Conservation (phyloP, 352 stramenopile species). For the Globisporangium radiosum region DNA sequence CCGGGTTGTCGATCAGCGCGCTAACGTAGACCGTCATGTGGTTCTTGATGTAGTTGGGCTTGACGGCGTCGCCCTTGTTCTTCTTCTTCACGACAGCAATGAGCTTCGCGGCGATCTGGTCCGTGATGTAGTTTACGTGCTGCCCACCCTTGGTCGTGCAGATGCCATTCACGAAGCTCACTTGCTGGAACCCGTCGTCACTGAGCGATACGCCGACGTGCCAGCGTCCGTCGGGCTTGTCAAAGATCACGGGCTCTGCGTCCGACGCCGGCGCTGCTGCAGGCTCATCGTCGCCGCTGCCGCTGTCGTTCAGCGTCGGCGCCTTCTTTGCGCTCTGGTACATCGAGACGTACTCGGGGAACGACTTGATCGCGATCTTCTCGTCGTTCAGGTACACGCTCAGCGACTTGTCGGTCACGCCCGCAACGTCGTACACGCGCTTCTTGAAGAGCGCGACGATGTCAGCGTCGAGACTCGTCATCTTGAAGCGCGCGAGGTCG, state of each 20-base stretch:
- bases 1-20: slow-evolving; percentile 95
- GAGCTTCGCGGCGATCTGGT: slow-evolving; percentile 88
- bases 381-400: slow-evolving; percentile 94
- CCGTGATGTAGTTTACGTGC: slow-evolving; percentile 92
- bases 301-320: neutral
- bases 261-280: slow-evolving; percentile 8
- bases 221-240: slow-evolving; percentile 92
- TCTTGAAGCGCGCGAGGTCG: slow-evolving; percentile 92
- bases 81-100: slow-evolving; percentile 91
- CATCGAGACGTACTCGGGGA: slow-evolving; percentile 92
- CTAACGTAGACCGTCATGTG: slow-evolving; percentile 97
- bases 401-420: slow-evolving; percentile 89
- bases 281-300: slow-evolving; percentile 10
- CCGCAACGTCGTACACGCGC: slow-evolving; percentile 95
- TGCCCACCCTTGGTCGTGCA: slow-evolving; percentile 94
- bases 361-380: slow-evolving; percentile 89
- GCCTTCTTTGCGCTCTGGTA: slow-evolving; percentile 56
- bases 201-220: slow-evolving; percentile 91
- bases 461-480: slow-evolving; percentile 87
- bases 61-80: slow-evolving; percentile 91
- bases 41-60: slow-evolving; percentile 93
- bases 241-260: slow-evolving; percentile 76
- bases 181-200: slow-evolving; percentile 91
- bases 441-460: slow-evolving; percentile 96
- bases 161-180: slow-evolving; percentile 98